Conservation (phyloP, 805 yeast species). For the Metschnikowia anglica region DNA sequence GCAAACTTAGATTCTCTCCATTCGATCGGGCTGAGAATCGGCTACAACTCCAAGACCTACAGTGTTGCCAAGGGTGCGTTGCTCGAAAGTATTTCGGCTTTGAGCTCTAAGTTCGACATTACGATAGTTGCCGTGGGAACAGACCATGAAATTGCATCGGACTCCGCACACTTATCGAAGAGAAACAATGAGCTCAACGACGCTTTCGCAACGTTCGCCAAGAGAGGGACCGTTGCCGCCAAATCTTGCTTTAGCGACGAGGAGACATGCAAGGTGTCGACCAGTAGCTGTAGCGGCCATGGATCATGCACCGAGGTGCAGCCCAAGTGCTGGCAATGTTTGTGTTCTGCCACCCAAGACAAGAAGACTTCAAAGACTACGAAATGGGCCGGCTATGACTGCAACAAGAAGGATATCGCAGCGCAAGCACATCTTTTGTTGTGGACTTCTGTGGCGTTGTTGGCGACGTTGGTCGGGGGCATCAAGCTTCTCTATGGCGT, state of each 20-base stretch:
- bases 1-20: constrained; percentile 44
- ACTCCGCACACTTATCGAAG: constrained; percentile 14
- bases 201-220: constrained; percentile 17
- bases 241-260: constrained; percentile 41
- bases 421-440: constrained; percentile 65
- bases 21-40: constrained; percentile 44
- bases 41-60: constrained; percentile 43
- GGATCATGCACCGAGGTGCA: constrained; percentile 46
- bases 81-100: constrained; percentile 17
- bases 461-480: constrained; percentile 49
- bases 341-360: constrained; percentile 46
- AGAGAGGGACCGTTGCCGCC: constrained; percentile 20
- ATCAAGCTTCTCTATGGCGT: constrained; percentile 51
- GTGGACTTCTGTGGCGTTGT: constrained; percentile 58
- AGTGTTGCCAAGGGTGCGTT: constrained; percentile 37
- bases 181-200: constrained; percentile 21
- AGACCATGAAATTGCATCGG: constrained; percentile 16
- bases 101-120: constrained; percentile 22
- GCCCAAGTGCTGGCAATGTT: constrained; percentile 49
- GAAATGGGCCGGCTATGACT: constrained; percentile 56
- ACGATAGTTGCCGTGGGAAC: constrained; percentile 22
- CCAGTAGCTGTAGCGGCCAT: constrained; percentile 52
- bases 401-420: constrained; percentile 67
- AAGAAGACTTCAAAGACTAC: constrained; percentile 46
- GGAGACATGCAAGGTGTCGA: constrained; percentile 47